A percentile compares a stretch with the other conserved stretches of the same genome.
These are phyloP conservation scores for Megacollybia marginata DNA, from an alignment of 768 basidiomycete genomes.

Conservation along the genomic window DNA sequence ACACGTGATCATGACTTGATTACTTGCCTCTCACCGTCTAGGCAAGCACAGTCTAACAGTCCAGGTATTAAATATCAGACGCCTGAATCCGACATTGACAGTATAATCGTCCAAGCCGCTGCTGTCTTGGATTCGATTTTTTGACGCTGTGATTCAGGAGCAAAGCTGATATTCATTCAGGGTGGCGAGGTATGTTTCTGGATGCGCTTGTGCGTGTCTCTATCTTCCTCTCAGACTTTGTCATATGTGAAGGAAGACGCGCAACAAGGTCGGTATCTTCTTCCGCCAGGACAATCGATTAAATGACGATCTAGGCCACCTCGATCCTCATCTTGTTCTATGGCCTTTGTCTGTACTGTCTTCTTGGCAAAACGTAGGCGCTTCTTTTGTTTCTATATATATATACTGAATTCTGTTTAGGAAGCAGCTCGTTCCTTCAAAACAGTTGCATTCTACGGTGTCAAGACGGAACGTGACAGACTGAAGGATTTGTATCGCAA, in stretches of 20 bases:
- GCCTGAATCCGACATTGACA: no score
- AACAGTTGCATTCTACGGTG: slow-evolving; percentile 57
- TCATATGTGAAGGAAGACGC: slow-evolving; percentile 50
- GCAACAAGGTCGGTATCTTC: slow-evolving; percentile 18
- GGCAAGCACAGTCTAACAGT: no score
- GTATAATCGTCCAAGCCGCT: no score
- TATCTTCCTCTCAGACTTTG: slow-evolving; percentile 29
- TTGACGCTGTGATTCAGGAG: no score
- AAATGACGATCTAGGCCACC: slow-evolving; percentile 19
- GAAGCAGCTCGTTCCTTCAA: slow-evolving; percentile 45
- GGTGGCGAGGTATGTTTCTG: no score
- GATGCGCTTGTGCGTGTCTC: slow-evolving; percentile 3
- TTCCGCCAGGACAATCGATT: neutral
- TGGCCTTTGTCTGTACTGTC: slow-evolving; percentile 66
- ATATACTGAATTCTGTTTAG: slow-evolving; percentile 15
- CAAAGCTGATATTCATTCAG: no score
- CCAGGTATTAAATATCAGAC: no score
- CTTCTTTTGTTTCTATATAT: neutral
- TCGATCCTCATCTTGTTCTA: slow-evolving; percentile 62
- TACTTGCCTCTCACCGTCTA: no score
- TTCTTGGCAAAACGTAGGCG: slow-evolving; percentile 46
- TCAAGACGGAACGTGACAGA: slow-evolving; percentile 43
- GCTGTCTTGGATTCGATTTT: no score
- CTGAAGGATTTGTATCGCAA: slow-evolving; percentile 37
- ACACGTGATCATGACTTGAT: no score